Evolutionary conservation across 78 protist genomes (phyloP).

Genomic region (Isochrysis galbana): DNA sequence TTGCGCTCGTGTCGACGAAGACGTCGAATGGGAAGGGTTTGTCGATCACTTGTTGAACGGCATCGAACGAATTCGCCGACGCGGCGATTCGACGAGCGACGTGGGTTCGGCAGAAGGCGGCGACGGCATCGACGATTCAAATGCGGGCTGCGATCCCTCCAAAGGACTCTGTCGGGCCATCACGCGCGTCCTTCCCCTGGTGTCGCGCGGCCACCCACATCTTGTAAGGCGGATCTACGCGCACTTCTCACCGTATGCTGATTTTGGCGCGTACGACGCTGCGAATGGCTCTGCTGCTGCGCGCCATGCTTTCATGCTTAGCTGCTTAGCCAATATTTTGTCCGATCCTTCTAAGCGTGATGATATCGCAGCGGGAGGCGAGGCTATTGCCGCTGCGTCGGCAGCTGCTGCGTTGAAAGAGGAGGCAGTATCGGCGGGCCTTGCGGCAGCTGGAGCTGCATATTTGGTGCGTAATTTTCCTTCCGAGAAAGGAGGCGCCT

Average conservation of each 20-base stretch:
- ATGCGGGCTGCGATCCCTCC: neutral
- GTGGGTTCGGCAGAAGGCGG: no score
- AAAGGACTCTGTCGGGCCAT: constrained; percentile 22
- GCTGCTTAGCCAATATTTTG: neutral
- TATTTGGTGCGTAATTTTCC: neutral
- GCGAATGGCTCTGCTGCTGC: neutral
- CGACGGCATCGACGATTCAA: no score
- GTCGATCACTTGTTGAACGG: neutral
- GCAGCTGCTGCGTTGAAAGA: neutral
- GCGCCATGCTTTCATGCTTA: neutral
- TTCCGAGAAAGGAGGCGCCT: neutral
- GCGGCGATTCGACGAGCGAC: neutral
- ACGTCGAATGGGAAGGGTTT: neutral
- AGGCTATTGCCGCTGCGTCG: neutral
- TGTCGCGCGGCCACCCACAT: constrained; percentile 61
- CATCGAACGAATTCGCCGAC: neutral
- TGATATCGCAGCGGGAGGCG: neutral
- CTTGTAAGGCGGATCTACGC: constrained; percentile 4
- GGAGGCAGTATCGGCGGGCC: neutral
- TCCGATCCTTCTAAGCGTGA: neutral
- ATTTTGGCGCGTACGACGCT: neutral
- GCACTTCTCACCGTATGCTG: neutral
- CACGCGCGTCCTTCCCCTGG: constrained; percentile 72
- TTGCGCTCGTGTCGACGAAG: neutral
- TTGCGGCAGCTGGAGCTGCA: neutral